phyloP scores from a whole-genome alignment of 805 yeast species.

The Barnettozyma salicaria region DNA sequence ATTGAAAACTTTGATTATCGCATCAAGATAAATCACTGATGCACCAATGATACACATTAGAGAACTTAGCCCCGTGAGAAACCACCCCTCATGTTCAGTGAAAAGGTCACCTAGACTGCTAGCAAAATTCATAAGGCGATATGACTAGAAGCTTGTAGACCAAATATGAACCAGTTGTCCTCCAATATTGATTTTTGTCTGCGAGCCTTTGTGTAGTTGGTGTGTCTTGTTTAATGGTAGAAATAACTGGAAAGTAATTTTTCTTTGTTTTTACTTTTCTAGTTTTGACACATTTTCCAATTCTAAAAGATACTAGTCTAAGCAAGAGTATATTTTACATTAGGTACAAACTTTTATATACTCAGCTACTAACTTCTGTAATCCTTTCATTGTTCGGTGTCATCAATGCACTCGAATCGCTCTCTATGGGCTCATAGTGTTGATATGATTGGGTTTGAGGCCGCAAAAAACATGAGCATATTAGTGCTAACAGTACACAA shows the following conservation, averaged over 20 bases:
- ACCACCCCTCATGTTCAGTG: slow-evolving; percentile 47
- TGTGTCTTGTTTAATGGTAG: neutral
- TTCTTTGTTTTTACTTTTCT: no score
- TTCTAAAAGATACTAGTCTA: neutral
- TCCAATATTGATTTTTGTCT: neutral
- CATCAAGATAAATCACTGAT: slow-evolving; percentile 55
- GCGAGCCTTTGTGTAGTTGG: neutral
- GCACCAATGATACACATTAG: slow-evolving; percentile 70
- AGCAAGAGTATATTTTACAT: no score
- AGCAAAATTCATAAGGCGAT: neutral
- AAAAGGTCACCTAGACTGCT: neutral
- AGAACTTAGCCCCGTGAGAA: slow-evolving; percentile 58
- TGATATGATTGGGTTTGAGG: no score
- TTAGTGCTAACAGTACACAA: slow-evolving; percentile 2
- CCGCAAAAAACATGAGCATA: slow-evolving; percentile 2
- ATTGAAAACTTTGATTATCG: slow-evolving; percentile 41
- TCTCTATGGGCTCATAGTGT: slow-evolving; percentile 8
- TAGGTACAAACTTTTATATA: no score
- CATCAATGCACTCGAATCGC: neutral
- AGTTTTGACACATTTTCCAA: slow-evolving; percentile 1
- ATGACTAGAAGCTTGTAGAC: neutral
- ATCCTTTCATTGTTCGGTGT: no score
- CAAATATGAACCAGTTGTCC: neutral
- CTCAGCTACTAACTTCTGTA: no score
- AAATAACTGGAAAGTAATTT: no score